Percentiles rank a stretch among this genome's conserved stretches.
phyloP scores from a whole-genome alignment of 164 flowering plant species.

The Nymphaea colorata region DNA sequence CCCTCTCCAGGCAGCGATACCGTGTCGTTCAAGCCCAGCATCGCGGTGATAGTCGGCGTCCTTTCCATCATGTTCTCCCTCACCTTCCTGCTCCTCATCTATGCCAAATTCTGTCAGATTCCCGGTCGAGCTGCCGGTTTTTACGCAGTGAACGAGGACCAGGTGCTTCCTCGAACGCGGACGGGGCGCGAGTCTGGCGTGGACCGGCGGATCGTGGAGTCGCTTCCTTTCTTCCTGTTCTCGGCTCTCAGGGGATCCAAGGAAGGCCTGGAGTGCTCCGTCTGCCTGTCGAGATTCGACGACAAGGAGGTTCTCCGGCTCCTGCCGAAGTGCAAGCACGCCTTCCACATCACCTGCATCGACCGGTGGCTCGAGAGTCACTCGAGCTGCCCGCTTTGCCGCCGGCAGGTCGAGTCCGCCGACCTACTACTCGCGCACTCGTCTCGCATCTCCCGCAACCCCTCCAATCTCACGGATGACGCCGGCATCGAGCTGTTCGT shows the following conservation, averaged over 20 bases:
- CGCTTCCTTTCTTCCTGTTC: constrained; percentile 85
- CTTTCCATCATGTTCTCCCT: constrained; percentile 45
- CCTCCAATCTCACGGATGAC: constrained; percentile 28
- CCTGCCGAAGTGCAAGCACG: constrained; percentile 79
- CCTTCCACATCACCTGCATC: constrained; percentile 71
- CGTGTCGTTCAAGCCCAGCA: constrained; percentile 51
- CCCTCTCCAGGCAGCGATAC: constrained; percentile 1
- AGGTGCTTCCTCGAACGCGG: neutral
- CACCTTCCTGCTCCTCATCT: constrained; percentile 52
- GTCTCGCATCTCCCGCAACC: constrained; percentile 31
- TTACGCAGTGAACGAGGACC: neutral
- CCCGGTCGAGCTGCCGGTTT: neutral
- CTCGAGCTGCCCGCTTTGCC: constrained; percentile 81
- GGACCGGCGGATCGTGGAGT: constrained; percentile 57
- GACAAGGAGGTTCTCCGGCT: constrained; percentile 59
- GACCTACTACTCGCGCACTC: constrained; percentile 43
- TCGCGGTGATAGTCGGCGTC: constrained; percentile 63
- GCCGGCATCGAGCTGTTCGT: constrained; percentile 28
- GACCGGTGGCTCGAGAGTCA: constrained; percentile 90
- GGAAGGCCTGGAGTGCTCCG: constrained; percentile 79
- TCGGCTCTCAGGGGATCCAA: constrained; percentile 63
- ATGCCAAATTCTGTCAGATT: constrained; percentile 59
- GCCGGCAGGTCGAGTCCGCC: constrained; percentile 32
- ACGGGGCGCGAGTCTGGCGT: constrained; percentile 52
- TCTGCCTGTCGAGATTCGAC: constrained; percentile 72